Evolutionary conservation across 176 grass and related monocot species (phyloP).

Genomic region (Hordeum vulgare): DNA sequence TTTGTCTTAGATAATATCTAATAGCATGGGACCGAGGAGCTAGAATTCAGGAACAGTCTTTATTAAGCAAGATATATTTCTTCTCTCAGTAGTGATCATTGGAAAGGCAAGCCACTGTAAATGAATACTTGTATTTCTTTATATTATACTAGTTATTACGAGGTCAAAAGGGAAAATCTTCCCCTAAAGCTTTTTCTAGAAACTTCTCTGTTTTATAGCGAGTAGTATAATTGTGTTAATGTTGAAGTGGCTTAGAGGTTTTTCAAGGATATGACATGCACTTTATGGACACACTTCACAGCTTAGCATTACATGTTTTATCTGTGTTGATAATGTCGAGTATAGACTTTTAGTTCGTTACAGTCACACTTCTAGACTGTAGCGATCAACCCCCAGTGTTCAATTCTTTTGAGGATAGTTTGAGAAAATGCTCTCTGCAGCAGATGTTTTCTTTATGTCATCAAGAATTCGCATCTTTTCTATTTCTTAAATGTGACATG

Average conservation of each 20-base stretch:
- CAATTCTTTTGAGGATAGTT: neutral
- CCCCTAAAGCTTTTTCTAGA: neutral
- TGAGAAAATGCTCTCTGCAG: neutral
- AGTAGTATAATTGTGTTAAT: neutral
- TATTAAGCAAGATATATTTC: neutral
- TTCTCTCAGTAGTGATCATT: neutral
- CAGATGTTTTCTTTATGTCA: slow-evolving; percentile 11
- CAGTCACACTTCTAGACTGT: slow-evolving; percentile 10
- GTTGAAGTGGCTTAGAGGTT: neutral
- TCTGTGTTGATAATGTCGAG: neutral
- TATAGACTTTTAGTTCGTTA: neutral
- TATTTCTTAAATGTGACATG: neutral
- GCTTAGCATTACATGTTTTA: neutral
- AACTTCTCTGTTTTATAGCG: neutral
- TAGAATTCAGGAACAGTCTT: slow-evolving; percentile 12
- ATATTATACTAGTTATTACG: neutral
- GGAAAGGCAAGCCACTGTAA: neutral
- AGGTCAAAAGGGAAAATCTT: neutral
- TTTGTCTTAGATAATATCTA: neutral
- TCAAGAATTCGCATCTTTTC: neutral
- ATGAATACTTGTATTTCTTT: neutral
- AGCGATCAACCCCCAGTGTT: neutral
- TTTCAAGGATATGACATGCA: neutral
- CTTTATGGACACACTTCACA: slow-evolving; percentile 10
- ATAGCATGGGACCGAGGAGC: neutral